These are phyloP conservation scores for Pleurotus eryngii DNA, from an alignment of 768 basidiomycete genomes.

Conservation along the genomic window DNA sequence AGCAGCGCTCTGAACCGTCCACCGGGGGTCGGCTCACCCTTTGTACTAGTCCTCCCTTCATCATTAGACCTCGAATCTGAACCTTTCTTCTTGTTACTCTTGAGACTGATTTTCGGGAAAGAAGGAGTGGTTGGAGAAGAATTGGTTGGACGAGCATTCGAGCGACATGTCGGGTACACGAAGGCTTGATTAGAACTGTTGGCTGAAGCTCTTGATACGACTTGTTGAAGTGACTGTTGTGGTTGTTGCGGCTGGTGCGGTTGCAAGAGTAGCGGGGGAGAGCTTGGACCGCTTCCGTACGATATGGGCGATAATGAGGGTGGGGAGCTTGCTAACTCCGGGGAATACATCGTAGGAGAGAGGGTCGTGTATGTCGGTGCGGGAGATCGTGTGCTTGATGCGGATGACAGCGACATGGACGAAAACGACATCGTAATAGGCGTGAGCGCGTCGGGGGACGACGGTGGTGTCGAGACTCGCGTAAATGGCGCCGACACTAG, in stretches of 20 bases:
- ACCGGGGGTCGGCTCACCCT: background rate
- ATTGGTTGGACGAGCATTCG: background rate
- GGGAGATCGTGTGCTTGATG: slow-evolving; percentile 1
- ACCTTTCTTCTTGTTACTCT: slow-evolving; percentile 1
- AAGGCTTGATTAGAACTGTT: background rate
- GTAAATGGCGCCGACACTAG: background rate
- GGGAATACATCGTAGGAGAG: background rate
- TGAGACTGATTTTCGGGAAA: slow-evolving; percentile 2
- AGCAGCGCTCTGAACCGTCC: slow-evolving; percentile 2
- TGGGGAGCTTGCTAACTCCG: background rate
- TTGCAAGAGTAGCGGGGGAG: slow-evolving; percentile 4
- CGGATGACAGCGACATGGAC: slow-evolving; percentile 3
- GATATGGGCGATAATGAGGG: background rate
- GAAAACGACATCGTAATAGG: slow-evolving; percentile 4
- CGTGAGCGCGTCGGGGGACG: background rate
- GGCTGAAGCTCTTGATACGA: background rate
- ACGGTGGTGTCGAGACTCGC: background rate
- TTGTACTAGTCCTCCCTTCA: background rate
- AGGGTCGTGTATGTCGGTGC: background rate
- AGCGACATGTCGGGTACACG: slow-evolving; percentile 4
- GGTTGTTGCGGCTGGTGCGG: background rate
- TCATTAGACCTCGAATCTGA: background rate
- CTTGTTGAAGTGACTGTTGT: background rate
- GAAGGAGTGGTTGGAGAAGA: background rate
- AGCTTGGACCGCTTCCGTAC: background rate